These are phyloP conservation scores for Eleusine indica DNA, from an alignment of 176 grass and related monocot genomes.

Conservation along the genomic window DNA sequence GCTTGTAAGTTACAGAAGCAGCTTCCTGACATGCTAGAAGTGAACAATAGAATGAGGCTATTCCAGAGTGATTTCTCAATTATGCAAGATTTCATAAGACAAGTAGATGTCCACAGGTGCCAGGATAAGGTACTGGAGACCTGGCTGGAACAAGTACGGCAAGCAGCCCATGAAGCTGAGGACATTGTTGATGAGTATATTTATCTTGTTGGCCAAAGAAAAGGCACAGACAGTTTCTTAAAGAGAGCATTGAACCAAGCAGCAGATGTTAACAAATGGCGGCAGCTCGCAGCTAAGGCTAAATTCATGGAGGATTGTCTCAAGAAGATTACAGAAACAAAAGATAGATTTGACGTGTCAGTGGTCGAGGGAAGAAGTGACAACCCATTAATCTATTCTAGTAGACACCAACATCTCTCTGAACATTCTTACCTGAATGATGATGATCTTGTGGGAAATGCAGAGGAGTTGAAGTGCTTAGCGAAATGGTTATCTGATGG, in stretches of 20 bases:
- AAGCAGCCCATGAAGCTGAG: conserved; percentile 27
- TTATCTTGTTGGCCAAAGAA: conserved; percentile 47
- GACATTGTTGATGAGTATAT: conserved; percentile 41
- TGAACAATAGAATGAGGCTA: conserved; percentile 30
- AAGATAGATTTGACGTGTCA: conserved; percentile 43
- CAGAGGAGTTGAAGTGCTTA: conserved; percentile 37
- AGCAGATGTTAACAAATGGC: conserved; percentile 22
- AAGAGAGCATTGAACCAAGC: conserved; percentile 35
- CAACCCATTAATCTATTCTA: conserved; percentile 8
- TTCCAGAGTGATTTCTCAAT: conserved; percentile 38
- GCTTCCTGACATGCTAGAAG: conserved; percentile 29
- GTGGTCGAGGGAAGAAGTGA: not conserved
- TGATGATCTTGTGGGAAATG: conserved; percentile 49
- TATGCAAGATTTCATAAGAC: conserved; percentile 41
- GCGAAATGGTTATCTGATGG: conserved; percentile 33
- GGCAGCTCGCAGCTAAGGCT: conserved; percentile 30
- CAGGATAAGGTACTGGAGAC: conserved; percentile 31
- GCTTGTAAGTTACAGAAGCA: conserved; percentile 31
- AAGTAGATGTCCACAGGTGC: conserved; percentile 16
- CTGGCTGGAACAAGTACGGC: conserved; percentile 37
- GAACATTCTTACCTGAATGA: conserved; percentile 33
- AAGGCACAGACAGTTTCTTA: not conserved
- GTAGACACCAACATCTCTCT: conserved; percentile 29
- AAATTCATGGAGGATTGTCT: conserved; percentile 42
- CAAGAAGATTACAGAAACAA: conserved; percentile 32